Base-by-base conservation (phyloP, 371 early-diverging fungal genomes). In the Amoeboradix gromovi region DNA sequence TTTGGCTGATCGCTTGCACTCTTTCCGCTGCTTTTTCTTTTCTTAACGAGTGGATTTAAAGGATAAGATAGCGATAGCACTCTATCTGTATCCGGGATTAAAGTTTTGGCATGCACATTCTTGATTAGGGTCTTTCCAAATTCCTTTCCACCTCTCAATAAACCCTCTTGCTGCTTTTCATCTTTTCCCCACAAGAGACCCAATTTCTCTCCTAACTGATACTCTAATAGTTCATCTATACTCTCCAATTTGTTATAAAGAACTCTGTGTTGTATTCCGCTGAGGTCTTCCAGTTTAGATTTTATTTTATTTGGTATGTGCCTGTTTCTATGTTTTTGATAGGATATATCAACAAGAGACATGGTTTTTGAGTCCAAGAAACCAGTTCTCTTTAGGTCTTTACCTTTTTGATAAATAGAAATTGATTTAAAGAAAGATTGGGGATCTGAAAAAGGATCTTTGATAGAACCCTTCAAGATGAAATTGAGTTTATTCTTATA, bases 291-390 rank as follows among this genome's bases (percentile, higher is more conserved):
- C 12, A 48, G 48, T 48, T 48, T 48, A 22, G 48, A 48, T 48
- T 48, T 48, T 48, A 48, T 48, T 48, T 48, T 48, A 48, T 48
- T 48, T 48, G 48, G 48, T 48, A 48, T 48, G 48, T 48, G 48
- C 48, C 48, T 48, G 5, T 48, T 22, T 22, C 22, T 48, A 22
- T 48, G 48, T 22, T 48, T 48, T 48, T 48, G 48, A 48, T 48
- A 48, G 5, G 48, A 48, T 22, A 48, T 12, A 22, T 48, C 48
- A 12, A 48, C 22, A 12, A 12, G 48, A 5, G 5, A 12, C 48
- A 48, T 48, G 5, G 48, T 48, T 22, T 48, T 48, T 12, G 22
- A 12, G 22, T 48, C 48, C 5, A 48, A 22, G 22, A 12, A 48
- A 12, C 48, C 48, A 12, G 48, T 12, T 48, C 48, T 48, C 5